phyloP scores from a whole-genome alignment of 2,329 filamentous ascomycete genomes.

The Ophiostoma australiae region DNA sequence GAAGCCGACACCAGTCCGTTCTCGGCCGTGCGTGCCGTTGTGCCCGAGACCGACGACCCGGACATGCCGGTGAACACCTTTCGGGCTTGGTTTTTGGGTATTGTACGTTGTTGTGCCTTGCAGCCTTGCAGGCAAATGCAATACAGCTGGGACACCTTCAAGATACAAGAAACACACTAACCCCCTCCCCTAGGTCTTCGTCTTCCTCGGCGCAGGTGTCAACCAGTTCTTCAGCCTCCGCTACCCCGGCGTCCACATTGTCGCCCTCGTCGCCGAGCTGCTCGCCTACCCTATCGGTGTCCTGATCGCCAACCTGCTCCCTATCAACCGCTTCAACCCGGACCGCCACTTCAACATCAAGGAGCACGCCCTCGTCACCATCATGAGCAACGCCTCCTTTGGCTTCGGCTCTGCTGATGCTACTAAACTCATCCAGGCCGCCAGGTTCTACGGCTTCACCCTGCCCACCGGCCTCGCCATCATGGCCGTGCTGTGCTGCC shows the following conservation, averaged over 20 bases:
- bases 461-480: conserved; percentile 47
- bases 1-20: not conserved
- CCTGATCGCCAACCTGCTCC: conserved; percentile 50
- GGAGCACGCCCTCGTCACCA: conserved; percentile 57
- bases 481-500: conserved; percentile 53
- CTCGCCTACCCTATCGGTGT: conserved; percentile 40
- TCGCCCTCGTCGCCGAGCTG: not conserved
- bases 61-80: not conserved
- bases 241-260: not conserved
- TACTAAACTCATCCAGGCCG: conserved; percentile 39
- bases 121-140: too few species aligned
- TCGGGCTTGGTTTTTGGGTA: not conserved
- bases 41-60: not conserved
- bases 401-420: conserved; percentile 46
- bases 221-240: not conserved
- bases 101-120: not conserved
- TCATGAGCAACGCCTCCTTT: conserved; percentile 60
- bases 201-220: not conserved
- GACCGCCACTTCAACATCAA: conserved; percentile 55
- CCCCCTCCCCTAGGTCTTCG: not conserved
- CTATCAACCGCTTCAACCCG: conserved; percentile 28
- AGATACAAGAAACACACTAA: too few species aligned
- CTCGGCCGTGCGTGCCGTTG: not conserved
- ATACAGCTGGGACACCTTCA: too few species aligned
- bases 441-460: conserved; percentile 36